Base-by-base conservation (phyloP, 1,284 basidiomycete species). In the Nidula niveotomentosa region DNA sequence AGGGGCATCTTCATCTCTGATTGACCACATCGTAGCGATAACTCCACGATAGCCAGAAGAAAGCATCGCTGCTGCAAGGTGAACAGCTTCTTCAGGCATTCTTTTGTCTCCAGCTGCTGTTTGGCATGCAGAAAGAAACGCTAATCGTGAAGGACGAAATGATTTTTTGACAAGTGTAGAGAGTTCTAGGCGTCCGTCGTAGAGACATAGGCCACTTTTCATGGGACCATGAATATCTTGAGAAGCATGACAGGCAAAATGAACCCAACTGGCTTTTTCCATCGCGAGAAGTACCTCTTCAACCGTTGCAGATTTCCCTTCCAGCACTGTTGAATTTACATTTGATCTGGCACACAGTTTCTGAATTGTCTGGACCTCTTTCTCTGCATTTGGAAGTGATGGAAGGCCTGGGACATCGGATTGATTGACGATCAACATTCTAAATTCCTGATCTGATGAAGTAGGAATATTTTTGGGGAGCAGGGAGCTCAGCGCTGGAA, bases 81-180 rank as follows among this genome's bases (percentile, higher is more conserved):
- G 69, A 0, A 70, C 53, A 0, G 65, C 57, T 49, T 74, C 67
- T 10, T 71, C 68, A 2, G 68, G 58, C 7, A 63, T 46, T 6
- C 58, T 49, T 7, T 61, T 49, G 49, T 63, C 65, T 8, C 69
- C 69, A 36, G 56, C 59, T 4, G 68, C 70, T 5, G 69, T 73
- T 53, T 73, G 63, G 51, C 72, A 74, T 18, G 71, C 72, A 13
- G 69, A 69, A 10, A 73, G 66, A 53, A 71, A 73, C 1, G 69
- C 72, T 17, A 74, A 56, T 12, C 64, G 56, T 12, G 64, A 64
- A 17, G 61, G 48, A 1, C 57, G 55, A 10, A 67, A 54, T 7
- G 45, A 18, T n/a, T n/a, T 47, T 10, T 47, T 47, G 12, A 47
- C 18, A 10, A 47, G 13, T 23, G 18, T 47, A 10, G 45, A 13